Percentiles rank a stretch among this genome's conserved stretches.
Evolutionary conservation across 1,284 basidiomycete species (phyloP).

Genomic region (Entoloma clypeatum): DNA sequence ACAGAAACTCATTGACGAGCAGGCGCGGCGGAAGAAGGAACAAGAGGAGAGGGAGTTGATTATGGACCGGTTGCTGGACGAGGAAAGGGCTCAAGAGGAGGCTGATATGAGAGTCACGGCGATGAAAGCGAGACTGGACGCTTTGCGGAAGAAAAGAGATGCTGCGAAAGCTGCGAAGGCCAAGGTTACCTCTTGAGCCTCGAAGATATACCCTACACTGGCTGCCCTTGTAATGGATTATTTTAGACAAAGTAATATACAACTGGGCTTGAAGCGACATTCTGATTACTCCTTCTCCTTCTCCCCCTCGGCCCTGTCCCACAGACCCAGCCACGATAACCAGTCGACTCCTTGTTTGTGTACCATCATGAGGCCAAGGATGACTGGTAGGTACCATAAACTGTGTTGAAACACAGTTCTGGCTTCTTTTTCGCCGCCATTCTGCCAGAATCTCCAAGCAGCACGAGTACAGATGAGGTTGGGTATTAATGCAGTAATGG

Average conservation of each 20-base stretch:
- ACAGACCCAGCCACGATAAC: constrained; percentile 49
- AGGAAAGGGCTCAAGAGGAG: constrained; percentile 80
- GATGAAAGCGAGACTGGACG: constrained; percentile 63
- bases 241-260: no score
- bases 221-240: no score
- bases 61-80: constrained; percentile 63
- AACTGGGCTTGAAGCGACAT: no score
- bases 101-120: constrained; percentile 68
- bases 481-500: constrained; percentile 72
- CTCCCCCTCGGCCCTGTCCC: constrained; percentile 23
- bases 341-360: constrained; percentile 85
- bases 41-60: constrained; percentile 75
- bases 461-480: constrained; percentile 72
- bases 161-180: constrained; percentile 31
- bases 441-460: constrained; percentile 75
- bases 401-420: constrained; percentile 78
- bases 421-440: constrained; percentile 78
- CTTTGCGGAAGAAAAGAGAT: constrained; percentile 54
- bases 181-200: no score
- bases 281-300: constrained; percentile 13
- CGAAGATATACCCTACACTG: no score
- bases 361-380: constrained; percentile 92
- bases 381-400: constrained; percentile 88
- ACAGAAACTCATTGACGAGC: constrained; percentile 43
- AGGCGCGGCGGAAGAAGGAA: constrained; percentile 46